Conservation (phyloP, 495 filamentous ascomycete species). For the Neurospora sp. region DNA sequence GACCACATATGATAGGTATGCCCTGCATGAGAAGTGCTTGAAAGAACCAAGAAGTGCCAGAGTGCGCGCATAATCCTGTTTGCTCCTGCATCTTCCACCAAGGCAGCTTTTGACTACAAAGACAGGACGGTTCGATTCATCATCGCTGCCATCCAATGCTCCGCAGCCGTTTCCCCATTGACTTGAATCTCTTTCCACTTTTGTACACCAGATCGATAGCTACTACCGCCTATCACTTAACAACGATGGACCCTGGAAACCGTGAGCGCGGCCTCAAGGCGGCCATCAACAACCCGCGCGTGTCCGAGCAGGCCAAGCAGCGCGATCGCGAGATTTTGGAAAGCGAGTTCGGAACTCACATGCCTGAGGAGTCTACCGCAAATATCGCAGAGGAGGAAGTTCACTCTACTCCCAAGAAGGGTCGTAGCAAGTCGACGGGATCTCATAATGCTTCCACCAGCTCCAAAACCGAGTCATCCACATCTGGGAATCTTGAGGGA, state of each 20-base stretch:
- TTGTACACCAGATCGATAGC: not conserved
- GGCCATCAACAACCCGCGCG: conserved; percentile 20
- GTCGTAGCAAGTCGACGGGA: conserved; percentile 7
- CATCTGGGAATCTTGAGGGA: conserved; percentile 2
- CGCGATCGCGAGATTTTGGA: conserved; percentile 14
- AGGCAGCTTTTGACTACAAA: not conserved
- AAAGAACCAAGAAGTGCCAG: not conserved
- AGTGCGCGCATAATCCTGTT: not conserved
- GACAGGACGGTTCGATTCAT: not conserved
- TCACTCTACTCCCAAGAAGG: conserved; percentile 5
- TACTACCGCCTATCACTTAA: not conserved
- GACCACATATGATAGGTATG: not conserved
- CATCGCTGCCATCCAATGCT: not conserved
- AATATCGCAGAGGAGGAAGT: not conserved
- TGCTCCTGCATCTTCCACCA: not conserved
- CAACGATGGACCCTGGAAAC: conserved; percentile 15
- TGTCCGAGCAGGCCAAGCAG: conserved; percentile 12
- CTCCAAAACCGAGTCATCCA: not conserved
- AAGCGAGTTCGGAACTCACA: conserved; percentile 8
- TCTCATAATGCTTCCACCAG: not conserved
- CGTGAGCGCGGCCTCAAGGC: conserved; percentile 22
- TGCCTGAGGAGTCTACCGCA: not conserved
- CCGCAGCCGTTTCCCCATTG: not conserved
- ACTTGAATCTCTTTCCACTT: not conserved
- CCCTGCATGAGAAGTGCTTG: not conserved